Conservation (phyloP, 768 basidiomycete genomes). For the Pulveroboletus sp. region DNA sequence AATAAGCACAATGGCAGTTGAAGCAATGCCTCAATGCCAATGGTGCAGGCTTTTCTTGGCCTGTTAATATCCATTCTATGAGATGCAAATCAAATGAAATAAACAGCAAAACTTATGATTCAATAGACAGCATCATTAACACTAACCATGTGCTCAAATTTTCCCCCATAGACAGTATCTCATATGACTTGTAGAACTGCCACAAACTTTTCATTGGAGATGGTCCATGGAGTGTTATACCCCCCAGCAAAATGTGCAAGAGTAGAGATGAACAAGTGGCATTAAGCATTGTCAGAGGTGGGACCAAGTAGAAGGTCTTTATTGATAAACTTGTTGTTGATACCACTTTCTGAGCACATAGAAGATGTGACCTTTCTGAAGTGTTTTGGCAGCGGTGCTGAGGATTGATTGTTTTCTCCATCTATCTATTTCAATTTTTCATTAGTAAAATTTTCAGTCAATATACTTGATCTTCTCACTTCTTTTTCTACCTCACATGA, state of each 20-base stretch:
- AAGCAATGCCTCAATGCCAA: neutral
- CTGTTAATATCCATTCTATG: slow-evolving; percentile 4
- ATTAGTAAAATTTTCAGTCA: no score
- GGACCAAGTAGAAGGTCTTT: slow-evolving; percentile 3
- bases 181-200: slow-evolving; percentile 6
- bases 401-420: no score
- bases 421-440: no score
- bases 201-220: no score
- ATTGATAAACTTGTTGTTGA: slow-evolving; percentile 8
- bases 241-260: slow-evolving; percentile 4
- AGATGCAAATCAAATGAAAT: neutral
- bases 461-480: no score
- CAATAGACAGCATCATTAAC: neutral
- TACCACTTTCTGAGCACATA: slow-evolving; percentile 3
- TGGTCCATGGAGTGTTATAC: no score
- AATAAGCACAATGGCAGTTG: neutral
- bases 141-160: slow-evolving; percentile 1
- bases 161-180: slow-evolving; percentile 2
- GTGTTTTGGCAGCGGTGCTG: no score
- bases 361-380: no score
- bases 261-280: slow-evolving; percentile 1
- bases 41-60: neutral
- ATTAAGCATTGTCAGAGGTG: slow-evolving; percentile 1
- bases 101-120: neutral
- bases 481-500: no score